These are phyloP conservation scores for Thalia dealbata DNA, from an alignment of 176 grass and related monocot genomes.

Conservation along the genomic window DNA sequence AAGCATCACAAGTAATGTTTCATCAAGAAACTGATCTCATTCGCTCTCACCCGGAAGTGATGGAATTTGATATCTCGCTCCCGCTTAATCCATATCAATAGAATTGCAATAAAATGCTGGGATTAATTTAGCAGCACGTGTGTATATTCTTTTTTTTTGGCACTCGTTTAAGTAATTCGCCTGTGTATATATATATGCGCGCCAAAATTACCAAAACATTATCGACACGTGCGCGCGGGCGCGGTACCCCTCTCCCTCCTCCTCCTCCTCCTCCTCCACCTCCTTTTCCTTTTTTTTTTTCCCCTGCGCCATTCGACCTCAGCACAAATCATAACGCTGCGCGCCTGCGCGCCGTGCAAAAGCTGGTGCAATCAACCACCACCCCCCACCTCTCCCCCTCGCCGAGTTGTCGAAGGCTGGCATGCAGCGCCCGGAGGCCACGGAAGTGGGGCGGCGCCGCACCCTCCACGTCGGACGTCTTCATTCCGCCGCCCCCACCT, in stretches of 20 bases:
- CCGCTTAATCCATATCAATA: no score
- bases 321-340: not conserved
- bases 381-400: not conserved
- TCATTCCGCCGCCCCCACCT: not conserved
- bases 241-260: not conserved
- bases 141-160: no score
- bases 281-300: not conserved
- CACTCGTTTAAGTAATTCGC: no score
- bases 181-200: no score
- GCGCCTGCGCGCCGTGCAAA: not conserved
- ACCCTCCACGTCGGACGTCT: slow-evolving; percentile 1
- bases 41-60: no score
- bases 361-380: not conserved
- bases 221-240: no score
- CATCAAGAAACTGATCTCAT: no score
- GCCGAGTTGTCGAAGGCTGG: not conserved
- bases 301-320: not conserved
- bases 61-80: no score
- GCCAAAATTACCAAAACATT: no score
- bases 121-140: no score
- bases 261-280: not conserved
- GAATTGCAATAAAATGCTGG: no score
- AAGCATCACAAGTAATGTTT: no score
- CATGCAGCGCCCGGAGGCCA: not conserved
- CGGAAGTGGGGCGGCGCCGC: slow-evolving; percentile 4